Base-by-base conservation (phyloP, 2,329 filamentous ascomycete species). In the Massarina eburnea region DNA sequence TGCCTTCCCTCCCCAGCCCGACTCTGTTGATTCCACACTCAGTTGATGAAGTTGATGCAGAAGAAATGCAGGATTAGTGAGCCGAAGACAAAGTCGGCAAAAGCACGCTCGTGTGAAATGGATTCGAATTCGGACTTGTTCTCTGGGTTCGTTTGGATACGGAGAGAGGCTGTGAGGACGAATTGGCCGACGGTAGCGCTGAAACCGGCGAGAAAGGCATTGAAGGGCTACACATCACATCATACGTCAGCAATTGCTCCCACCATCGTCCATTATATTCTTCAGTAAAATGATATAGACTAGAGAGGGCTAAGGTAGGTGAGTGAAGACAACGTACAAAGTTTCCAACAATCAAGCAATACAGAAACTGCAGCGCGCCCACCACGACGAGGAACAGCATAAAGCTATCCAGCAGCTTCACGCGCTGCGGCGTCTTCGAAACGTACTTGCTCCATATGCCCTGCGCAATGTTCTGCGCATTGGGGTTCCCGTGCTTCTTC, bases 11-110 rank as follows among this genome's bases (percentile, higher is more conserved):
- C 27, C n/a, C 27, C 27, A 4, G 6, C n/a, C 27, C 12, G 12
- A 30, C 4, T 30, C 5, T 14, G 4, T 8, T 19, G 15, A 10
- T 3, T 10, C 3, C 34, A 36, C 39, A n/a, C 59, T 78, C 80
- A 99, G 81, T 99, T 99, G 78, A 99, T 97, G 73, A 99, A 99
- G 81, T 99, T 99, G 71, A 97, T 85, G 75, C 91, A 96, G 80
- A 99, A 99, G 77, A 97, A 96, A 77, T 99, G 94, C 71, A 97
- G 76, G 69, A 97, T 89, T 71, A 99, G 72, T 72, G 91, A 96
- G 70, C 92, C 94, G 61, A 96, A 89, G 49, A 99, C 80, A 68
- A 88, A 99, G 75, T 99, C 94, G 67, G 94, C 91, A 72, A 99
- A 99, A 30, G 94, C 92, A 71, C 89, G 83, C 74, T 95, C 90